Evolutionary conservation across 2,329 filamentous ascomycete genomes (phyloP).

Genomic region (Dothidotthia symphoricarpi): DNA sequence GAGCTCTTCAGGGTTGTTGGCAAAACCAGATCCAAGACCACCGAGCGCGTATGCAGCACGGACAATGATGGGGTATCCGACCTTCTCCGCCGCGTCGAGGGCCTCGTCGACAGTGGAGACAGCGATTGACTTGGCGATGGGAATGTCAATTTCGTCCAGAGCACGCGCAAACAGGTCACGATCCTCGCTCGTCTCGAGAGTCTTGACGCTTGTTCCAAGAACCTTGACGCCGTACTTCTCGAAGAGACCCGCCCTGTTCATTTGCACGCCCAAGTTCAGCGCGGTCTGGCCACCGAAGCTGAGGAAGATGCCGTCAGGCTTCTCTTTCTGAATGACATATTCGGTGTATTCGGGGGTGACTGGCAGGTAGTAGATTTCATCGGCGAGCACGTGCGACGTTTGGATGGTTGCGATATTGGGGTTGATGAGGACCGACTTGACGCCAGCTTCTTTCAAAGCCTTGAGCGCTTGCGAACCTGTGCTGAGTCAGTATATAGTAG

Average conservation of each 20-base stretch:
- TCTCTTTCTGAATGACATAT: conserved; percentile 94
- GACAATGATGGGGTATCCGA: conserved; percentile 97
- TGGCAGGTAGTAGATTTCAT: conserved; percentile 97
- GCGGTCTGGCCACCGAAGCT: conserved; percentile 97
- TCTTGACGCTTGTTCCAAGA: conserved; percentile 90
- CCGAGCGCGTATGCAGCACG: conserved; percentile 95
- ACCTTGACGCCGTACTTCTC: conserved; percentile 95
- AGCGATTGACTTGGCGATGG: conserved; percentile 93
- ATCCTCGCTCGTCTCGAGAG: conserved; percentile 91
- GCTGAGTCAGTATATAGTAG: conserved; percentile 14
- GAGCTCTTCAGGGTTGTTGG: conserved; percentile 89
- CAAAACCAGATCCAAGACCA: conserved; percentile 94
- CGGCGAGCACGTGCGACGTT: conserved; percentile 91
- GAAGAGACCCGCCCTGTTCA: conserved; percentile 94
- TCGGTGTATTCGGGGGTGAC: conserved; percentile 97
- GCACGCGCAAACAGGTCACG: conserved; percentile 95
- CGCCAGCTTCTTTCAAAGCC: conserved; percentile 91
- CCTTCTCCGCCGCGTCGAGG: conserved; percentile 75
- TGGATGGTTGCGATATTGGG: conserved; percentile 98
- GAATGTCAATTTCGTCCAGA: conserved; percentile 94
- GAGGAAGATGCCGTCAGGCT: conserved; percentile 94
- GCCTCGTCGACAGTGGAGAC: conserved; percentile 90
- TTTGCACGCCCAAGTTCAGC: conserved; percentile 93
- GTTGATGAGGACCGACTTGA: conserved; percentile 90
- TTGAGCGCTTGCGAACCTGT: conserved; percentile 92